Conservation (phyloP, 495 filamentous ascomycete genomes). For the Parathielavia hyrcaniae region DNA sequence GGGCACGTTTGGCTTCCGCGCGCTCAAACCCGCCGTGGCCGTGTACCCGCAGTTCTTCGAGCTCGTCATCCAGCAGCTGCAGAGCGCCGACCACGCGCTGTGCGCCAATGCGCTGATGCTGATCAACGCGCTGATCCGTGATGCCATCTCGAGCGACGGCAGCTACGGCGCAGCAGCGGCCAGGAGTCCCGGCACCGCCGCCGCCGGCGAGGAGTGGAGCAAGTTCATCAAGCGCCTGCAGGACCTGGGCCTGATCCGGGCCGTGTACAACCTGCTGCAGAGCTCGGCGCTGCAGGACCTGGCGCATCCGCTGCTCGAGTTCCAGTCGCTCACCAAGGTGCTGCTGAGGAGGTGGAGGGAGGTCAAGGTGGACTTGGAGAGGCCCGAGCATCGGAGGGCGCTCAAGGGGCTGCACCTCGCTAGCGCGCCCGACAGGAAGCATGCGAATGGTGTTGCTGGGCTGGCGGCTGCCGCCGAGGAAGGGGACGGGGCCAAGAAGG, state of each 20-base stretch:
- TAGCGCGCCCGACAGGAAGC: constrained; percentile 60
- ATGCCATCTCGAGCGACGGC: constrained; percentile 75
- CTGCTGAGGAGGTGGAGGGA: constrained; percentile 87
- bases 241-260: constrained; percentile 87
- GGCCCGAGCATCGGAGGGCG: constrained; percentile 81
- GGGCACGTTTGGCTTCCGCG: constrained; percentile 72
- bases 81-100: constrained; percentile 89
- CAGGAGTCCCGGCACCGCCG: constrained; percentile 33
- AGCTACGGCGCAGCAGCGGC: constrained; percentile 14
- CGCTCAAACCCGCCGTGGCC: constrained; percentile 85
- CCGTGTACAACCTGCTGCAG: constrained; percentile 87
- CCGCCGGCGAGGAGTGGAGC: constrained; percentile 79
- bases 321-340: constrained; percentile 87
- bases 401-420: constrained; percentile 78
- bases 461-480: constrained; percentile 18
- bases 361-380: constrained; percentile 73
- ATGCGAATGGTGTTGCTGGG: constrained; percentile 32
- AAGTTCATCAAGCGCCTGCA: constrained; percentile 90
- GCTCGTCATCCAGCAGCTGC: constrained; percentile 80
- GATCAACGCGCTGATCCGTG: constrained; percentile 90
- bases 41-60: constrained; percentile 90
- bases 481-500: constrained; percentile 38
- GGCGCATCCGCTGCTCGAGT: constrained; percentile 87
- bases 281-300: constrained; percentile 89
- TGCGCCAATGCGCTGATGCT: constrained; percentile 94